A percentile compares a stretch with the other conserved stretches of the same genome.
Conservation (phyloP, 2,329 filamentous ascomycete genomes). For the Phyllosticta ampelicida region DNA sequence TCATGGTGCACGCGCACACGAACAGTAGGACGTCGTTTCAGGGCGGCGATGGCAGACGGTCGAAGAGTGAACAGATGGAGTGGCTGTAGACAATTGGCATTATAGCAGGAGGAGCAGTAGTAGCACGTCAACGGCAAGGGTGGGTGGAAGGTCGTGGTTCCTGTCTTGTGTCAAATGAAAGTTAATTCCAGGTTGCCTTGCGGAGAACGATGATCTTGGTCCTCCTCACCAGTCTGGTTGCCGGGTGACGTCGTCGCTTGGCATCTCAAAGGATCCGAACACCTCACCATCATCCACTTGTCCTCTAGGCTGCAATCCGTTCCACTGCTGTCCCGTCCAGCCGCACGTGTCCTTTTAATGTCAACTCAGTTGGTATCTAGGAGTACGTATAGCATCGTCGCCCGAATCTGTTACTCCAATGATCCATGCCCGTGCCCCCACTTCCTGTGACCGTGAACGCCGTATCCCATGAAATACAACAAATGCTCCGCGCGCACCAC, state of each 20-base stretch:
- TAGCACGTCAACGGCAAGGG: not conserved
- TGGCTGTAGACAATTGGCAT: not conserved
- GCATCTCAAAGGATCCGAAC: not conserved
- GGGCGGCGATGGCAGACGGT: constrained; percentile 2
- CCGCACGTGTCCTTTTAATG: not conserved
- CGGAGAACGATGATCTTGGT: not conserved
- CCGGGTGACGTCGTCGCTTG: constrained; percentile 6
- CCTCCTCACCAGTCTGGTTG: not conserved
- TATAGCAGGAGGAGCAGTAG: not conserved
- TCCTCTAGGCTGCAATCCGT: not conserved
- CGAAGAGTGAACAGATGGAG: not conserved
- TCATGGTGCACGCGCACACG: constrained; percentile 3
- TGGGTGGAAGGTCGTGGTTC: not conserved
- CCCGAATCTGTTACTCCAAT: constrained; percentile 9
- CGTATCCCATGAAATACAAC: not conserved
- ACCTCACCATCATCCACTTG: not conserved
- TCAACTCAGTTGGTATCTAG: constrained; percentile 10
- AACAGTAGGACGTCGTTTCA: not conserved
- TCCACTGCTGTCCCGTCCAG: no score
- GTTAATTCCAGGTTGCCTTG: constrained; percentile 9
- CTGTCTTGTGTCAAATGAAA: constrained; percentile 8
- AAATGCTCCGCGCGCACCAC: constrained; percentile 2
- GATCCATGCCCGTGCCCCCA: not conserved
- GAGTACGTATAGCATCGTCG: constrained; percentile 9
- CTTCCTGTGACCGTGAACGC: constrained; percentile 3